phyloP scores from a whole-genome alignment of 768 basidiomycete species.

The Lentinula edodes region DNA sequence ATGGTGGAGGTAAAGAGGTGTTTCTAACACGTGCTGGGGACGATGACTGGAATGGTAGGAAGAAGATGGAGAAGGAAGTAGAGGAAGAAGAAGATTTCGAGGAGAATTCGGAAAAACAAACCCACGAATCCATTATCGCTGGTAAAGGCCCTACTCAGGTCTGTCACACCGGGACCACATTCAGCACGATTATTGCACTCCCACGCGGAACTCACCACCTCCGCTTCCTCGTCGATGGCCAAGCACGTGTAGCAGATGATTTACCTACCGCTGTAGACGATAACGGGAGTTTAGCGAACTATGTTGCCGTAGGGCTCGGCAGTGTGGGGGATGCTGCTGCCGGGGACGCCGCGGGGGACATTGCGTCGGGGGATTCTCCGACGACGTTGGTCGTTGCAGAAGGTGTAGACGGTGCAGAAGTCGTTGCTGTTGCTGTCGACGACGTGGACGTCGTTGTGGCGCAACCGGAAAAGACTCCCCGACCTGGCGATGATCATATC shows the following conservation, averaged over 20 bases:
- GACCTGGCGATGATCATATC: no score
- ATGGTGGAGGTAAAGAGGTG: conserved; percentile 57
- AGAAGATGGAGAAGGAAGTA: conserved; percentile 59
- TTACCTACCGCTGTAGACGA: conserved; percentile 87
- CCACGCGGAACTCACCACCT: conserved; percentile 90
- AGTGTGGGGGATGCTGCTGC: conserved; percentile 11
- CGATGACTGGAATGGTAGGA: conserved; percentile 69
- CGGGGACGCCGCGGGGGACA: conserved; percentile 19
- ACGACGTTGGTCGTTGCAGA: neutral
- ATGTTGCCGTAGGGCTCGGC: conserved; percentile 56
- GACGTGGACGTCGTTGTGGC: no score
- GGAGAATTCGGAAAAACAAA: no score
- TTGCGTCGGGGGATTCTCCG: neutral
- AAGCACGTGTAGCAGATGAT: conserved; percentile 74
- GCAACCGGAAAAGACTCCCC: no score
- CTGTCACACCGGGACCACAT: conserved; percentile 25
- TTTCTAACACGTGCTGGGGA: conserved; percentile 69
- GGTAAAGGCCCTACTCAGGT: conserved; percentile 9
- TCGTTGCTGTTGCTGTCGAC: no score
- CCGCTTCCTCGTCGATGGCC: conserved; percentile 91
- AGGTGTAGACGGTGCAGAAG: neutral
- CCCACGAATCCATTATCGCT: neutral
- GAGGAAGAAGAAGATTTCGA: conserved; percentile 19
- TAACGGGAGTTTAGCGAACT: conserved; percentile 91
- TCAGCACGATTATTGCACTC: conserved; percentile 40